Conservation (phyloP, 306 rosid genomes). For the Quercus aquifolioides region DNA sequence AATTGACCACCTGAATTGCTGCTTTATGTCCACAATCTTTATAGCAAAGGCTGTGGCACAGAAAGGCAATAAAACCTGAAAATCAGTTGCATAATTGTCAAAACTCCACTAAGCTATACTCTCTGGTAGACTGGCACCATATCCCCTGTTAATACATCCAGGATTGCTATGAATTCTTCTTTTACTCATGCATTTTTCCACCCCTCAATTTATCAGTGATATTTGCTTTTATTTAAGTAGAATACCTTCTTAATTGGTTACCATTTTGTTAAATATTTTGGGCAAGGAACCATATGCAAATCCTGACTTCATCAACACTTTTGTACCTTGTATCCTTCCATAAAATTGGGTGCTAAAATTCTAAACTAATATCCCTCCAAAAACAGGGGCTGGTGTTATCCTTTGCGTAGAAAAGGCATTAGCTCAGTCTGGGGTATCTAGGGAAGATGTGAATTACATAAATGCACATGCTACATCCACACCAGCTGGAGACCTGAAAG, state of each 20-base stretch:
- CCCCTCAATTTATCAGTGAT: background rate
- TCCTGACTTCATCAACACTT: background rate
- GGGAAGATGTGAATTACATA: constrained; percentile 88
- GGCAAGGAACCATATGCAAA: background rate
- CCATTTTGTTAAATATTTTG: background rate
- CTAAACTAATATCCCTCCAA: constrained; percentile 11
- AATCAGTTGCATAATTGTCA: too few relatives aligned
- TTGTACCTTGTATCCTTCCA: background rate
- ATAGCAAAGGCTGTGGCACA: too few relatives aligned
- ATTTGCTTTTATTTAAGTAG: background rate
- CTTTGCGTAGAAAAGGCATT: constrained; percentile 95
- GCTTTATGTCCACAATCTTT: too few relatives aligned
- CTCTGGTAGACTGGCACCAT: too few relatives aligned
- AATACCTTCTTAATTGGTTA: constrained; percentile 5
- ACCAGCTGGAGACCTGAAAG: constrained; percentile 90
- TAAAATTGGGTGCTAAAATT: constrained; percentile 14
- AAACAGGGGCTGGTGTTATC: constrained; percentile 78
- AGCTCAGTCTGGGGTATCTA: constrained; percentile 73
- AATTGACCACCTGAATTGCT: too few relatives aligned
- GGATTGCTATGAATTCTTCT: background rate
- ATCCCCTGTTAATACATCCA: background rate
- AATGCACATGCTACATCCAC: constrained; percentile 98
- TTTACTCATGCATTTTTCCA: background rate
- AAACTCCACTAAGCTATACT: too few relatives aligned
- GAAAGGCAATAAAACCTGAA: too few relatives aligned